A percentile compares a stretch with the other conserved stretches of the same genome.
Evolutionary conservation across 768 basidiomycete species (phyloP).

Genomic region (Suillus subalutaceus): DNA sequence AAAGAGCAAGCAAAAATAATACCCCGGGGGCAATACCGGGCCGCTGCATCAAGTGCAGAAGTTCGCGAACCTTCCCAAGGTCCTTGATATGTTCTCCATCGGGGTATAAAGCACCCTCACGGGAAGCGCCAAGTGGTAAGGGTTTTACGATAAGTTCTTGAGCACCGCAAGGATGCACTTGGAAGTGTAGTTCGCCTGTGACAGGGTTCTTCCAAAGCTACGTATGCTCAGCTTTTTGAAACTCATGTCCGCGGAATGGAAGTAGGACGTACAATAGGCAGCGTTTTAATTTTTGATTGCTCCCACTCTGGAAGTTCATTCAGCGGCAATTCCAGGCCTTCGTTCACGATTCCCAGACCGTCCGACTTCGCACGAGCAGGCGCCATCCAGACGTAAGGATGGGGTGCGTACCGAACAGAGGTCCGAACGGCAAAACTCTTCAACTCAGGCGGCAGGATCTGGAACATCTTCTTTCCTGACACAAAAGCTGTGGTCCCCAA

Average conservation of each 20-base stretch:
- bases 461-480: constrained; percentile 83
- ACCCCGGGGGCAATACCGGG: constrained; percentile 85
- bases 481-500: constrained; percentile 87
- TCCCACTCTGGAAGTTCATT: constrained; percentile 83
- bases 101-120: constrained; percentile 75
- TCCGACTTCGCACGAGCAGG: constrained; percentile 73
- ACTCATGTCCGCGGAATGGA: neutral
- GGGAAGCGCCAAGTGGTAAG: constrained; percentile 60
- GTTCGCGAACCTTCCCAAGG: constrained; percentile 66
- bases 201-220: constrained; percentile 93
- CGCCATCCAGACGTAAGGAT: constrained; percentile 92
- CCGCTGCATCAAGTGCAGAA: constrained; percentile 86
- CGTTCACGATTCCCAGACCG: constrained; percentile 81
- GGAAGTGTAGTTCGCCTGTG: constrained; percentile 80
- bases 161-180: constrained; percentile 86
- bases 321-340: constrained; percentile 69
- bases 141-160: constrained; percentile 72
- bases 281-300: constrained; percentile 69
- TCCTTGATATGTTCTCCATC: constrained; percentile 80
- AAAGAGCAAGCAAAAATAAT: constrained; percentile 9
- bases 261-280: constrained; percentile 55
- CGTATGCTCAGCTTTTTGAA: constrained; percentile 9
- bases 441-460: constrained; percentile 65
- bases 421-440: constrained; percentile 83
- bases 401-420: constrained; percentile 78